Percentiles rank a stretch among this genome's conserved stretches.
Evolutionary conservation across 306 rosid genomes (phyloP).

Genomic region (Hylodesmum podocarpum): DNA sequence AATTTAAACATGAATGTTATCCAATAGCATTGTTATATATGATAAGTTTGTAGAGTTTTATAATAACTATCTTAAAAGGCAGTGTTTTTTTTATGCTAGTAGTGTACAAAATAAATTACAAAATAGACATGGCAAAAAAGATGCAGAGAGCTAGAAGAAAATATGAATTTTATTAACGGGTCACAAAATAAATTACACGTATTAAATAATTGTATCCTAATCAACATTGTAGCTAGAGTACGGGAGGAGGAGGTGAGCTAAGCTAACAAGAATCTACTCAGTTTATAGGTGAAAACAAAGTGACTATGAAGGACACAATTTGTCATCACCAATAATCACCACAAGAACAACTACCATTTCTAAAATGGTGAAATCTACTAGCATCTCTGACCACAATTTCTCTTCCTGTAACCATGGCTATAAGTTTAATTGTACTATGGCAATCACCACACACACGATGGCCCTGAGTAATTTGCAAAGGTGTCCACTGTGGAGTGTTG

Average conservation of each 20-base stretch:
- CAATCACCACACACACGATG: slow-evolving; percentile 80
- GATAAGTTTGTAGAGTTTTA: too few relatives aligned
- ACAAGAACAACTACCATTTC: slow-evolving; percentile 78
- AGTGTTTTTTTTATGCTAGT: too few relatives aligned
- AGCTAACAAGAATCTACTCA: background rate
- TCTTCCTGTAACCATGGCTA: slow-evolving; percentile 61
- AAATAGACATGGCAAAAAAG: background rate
- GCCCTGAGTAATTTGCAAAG: slow-evolving; percentile 73
- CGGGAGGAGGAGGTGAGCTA: background rate
- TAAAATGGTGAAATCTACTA: slow-evolving; percentile 89
- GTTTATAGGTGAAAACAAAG: background rate
- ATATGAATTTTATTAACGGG: background rate
- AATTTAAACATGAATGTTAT: too few relatives aligned
- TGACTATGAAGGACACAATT: background rate
- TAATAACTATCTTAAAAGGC: too few relatives aligned
- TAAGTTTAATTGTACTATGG: slow-evolving; percentile 75
- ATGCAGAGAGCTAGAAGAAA: background rate
- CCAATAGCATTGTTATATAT: too few relatives aligned
- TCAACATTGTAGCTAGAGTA: background rate
- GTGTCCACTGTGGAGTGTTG: slow-evolving; percentile 53
- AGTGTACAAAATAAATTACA: too few relatives aligned
- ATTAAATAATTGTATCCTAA: slow-evolving; percentile 10
- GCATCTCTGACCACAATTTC: slow-evolving; percentile 81
- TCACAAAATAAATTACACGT: background rate
- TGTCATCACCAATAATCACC: slow-evolving; percentile 81